Base-by-base conservation (phyloP, 768 basidiomycete species). In the Kwoniella heveanensis region DNA sequence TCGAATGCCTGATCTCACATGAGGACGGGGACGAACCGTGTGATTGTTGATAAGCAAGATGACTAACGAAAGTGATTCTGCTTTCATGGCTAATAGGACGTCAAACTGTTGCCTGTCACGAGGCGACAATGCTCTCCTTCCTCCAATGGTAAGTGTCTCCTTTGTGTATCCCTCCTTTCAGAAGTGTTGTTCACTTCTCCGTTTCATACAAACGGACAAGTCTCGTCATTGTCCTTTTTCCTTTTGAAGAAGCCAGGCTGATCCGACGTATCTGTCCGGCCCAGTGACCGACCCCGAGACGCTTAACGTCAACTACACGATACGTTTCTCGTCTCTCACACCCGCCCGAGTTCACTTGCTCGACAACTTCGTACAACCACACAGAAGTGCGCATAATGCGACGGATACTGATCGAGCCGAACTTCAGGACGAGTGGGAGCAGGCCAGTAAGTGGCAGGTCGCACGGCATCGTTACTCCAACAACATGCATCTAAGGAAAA, bases 371-470 rank as follows among this genome's bases (percentile, higher is more conserved):
- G 24, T 47, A 0, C 24, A 26, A 8, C 12, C 44, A 1, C 24
- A 36, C 5, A n/a, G 62, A 36, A 17, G 27, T 0, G 21, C 47
- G 2, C 44, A 48, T 15, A 66, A 65, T 21, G 51, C 62, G 7
- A 65, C 66, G 5, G 54, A 67, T 10, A 36, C 15, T 12, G 59
- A 64, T 19, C 25, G 19, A 6, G 62, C 48, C 5, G 21, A 36
- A 27, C 44, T 32, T 5, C 66, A 70, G 52, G 37, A 62, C 25
- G 25, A 39, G 8, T 67, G 69, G 69, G 66, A 70, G 59, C 56
- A 61, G 36, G 10, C 27, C 19, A 47, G 62, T 62, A n/a, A 47
- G 67, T 57, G n/a, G 13, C 26, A n/a, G n/a, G n/a, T n/a, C n/a
- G n/a, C n/a, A n/a, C n/a, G n/a, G 32, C 32, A 7, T 36, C 32